Percentiles rank a stretch among this genome's conserved stretches.
These are phyloP conservation scores for Penstemon barbatus DNA, from an alignment of 257 asterid genomes.

Conservation along the genomic window DNA sequence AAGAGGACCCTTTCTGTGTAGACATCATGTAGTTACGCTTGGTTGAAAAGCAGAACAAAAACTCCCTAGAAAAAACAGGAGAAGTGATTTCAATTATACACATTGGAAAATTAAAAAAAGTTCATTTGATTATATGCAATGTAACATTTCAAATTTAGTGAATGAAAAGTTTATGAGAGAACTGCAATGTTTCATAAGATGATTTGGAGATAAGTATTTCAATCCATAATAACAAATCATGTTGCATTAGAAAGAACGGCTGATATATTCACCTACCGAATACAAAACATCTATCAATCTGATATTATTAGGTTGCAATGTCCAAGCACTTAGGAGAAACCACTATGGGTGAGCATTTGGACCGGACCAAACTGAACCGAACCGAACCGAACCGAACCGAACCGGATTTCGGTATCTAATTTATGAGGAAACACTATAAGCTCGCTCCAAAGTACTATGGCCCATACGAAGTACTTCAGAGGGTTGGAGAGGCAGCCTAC, in stretches of 20 bases:
- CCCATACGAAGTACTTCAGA: too few relatives aligned
- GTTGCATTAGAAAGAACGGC: constrained; percentile 3
- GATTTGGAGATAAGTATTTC: too few relatives aligned
- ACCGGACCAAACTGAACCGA: too few relatives aligned
- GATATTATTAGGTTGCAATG: constrained; percentile 56
- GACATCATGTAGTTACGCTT: constrained; percentile 62
- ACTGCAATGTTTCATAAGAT: too few relatives aligned
- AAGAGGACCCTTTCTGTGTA: constrained; percentile 72
- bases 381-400: too few relatives aligned
- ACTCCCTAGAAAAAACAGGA: constrained; percentile 47
- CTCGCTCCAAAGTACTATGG: too few relatives aligned
- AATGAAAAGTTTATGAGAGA: constrained; percentile 26
- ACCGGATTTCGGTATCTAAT: too few relatives aligned
- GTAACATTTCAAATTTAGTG: constrained; percentile 61
- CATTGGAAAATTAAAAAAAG: constrained; percentile 6
- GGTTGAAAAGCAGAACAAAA: constrained; percentile 88
- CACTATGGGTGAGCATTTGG: constrained; percentile 24
- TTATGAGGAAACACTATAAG: too few relatives aligned
- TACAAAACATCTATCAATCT: constrained; percentile 66
- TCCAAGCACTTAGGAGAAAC: constrained; percentile 65
- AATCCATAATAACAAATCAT: constrained; percentile 21
- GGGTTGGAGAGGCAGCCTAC: too few relatives aligned
- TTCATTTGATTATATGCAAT: not conserved
- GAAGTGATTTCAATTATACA: not conserved
- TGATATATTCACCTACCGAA: constrained; percentile 52